Base-by-base conservation (phyloP, 257 asterid genomes). In the Solanum appendiculatum region DNA sequence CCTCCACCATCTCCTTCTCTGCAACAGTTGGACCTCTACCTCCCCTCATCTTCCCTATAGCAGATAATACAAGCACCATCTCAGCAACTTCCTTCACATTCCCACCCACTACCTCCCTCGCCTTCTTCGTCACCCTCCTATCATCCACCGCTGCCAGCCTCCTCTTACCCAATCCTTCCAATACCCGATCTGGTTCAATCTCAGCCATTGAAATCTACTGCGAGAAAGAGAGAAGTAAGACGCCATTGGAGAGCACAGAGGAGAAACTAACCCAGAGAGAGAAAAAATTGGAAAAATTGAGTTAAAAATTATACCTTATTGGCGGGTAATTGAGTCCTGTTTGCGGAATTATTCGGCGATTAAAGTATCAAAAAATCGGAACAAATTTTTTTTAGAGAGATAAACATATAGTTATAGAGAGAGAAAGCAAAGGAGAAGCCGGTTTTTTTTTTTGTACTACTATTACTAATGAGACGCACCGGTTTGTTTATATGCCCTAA, bases 31-130 rank as follows among this genome's bases (percentile, higher is more conserved):
- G 98, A n/a, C 89, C 93, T 94, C 86, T 92, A 37, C 99, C 99
- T 21, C 98, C 99, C 89, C 99, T 91, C 96, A 97, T 96, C 88
- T 94, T 95, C 90, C 98, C 98, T 97, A 97, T 92, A 1, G 99
- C 97, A 7, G 98, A 91, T 92, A 97, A 86, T 73, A 97, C 95
- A 92, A 97, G 86, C 85, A 96, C 98, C 93, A 96, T 93, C 93
- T 96, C 98, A 56, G 99, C 99, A 58, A 97, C 97, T 90, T 92
- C 88, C 92, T 88, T 92, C 88, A 94, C 91, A 86, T 88, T 93
- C 86, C 88, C 91, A 36, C 42, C 36, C 86, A 86, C 63, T 74
- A 85, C 75, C 87, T 83, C 88, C 48, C 86, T 83, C 87, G 90
- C 85, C 86, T 89, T 86, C 90, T 74, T 83, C 86, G 54, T 70